Conservation (phyloP, 2,329 filamentous ascomycete genomes). For the Parafenestella ontariensis region DNA sequence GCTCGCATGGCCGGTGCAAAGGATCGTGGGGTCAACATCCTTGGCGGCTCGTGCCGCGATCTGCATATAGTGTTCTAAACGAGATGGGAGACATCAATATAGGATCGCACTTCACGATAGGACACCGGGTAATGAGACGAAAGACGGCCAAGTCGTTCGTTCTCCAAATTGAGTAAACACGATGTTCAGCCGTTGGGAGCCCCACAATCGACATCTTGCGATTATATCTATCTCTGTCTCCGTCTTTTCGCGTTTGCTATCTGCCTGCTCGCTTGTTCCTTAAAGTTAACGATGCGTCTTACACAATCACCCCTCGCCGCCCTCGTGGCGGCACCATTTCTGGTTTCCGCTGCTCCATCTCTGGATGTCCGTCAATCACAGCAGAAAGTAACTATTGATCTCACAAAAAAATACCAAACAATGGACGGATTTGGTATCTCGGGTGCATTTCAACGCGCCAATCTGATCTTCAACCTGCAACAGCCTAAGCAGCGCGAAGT, state of each 20-base stretch:
- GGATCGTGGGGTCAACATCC: conserved; percentile 27
- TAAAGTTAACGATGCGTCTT: conserved; percentile 14
- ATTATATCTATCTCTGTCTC: neutral
- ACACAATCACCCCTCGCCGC: conserved; percentile 11
- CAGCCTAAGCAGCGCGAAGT: conserved; percentile 51
- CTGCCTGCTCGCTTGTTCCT: neutral
- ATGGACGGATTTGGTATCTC: conserved; percentile 58
- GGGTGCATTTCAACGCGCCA: conserved; percentile 56
- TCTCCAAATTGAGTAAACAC: conserved; percentile 6
- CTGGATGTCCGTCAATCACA: conserved; percentile 25
- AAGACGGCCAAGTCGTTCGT: neutral
- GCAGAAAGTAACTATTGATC: conserved; percentile 50
- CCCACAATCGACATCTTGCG: neutral
- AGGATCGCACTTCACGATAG: conserved; percentile 8
- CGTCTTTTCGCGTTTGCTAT: neutral
- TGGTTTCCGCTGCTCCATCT: conserved; percentile 17
- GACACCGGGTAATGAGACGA: conserved; percentile 4
- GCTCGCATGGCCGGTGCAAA: conserved; percentile 19
- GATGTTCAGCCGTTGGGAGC: conserved; percentile 2
- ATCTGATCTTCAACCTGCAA: conserved; percentile 52
- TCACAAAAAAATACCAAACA: conserved; percentile 53
- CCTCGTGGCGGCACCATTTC: conserved; percentile 16
- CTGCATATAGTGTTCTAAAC: conserved; percentile 16
- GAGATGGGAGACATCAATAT: conserved; percentile 1
- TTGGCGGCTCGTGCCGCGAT: conserved; percentile 23